These are phyloP conservation scores for Chaetomium olivaceum DNA, from an alignment of 2,329 filamentous ascomycete genomes.

Conservation along the genomic window DNA sequence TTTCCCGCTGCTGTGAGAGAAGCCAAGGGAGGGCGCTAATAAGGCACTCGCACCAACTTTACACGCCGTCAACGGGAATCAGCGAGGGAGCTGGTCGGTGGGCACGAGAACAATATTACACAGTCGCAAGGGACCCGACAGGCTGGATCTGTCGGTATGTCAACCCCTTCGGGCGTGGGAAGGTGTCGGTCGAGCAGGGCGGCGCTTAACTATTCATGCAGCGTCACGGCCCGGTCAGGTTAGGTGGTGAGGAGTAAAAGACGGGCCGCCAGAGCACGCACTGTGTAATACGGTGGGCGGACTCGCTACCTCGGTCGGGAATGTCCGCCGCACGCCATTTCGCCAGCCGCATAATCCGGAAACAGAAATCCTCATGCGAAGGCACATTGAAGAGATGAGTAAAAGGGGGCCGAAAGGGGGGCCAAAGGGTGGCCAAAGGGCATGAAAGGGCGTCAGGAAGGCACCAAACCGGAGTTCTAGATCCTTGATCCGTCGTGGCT, in stretches of 20 bases:
- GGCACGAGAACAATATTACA: neutral
- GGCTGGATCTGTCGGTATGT: neutral
- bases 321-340: conserved; percentile 5
- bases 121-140: neutral
- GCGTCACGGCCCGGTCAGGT: neutral
- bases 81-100: neutral
- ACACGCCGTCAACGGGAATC: neutral
- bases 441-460: conserved; percentile 3
- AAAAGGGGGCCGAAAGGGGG: neutral
- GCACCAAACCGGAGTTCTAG: conserved; percentile 11
- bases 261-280: neutral
- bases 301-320: neutral
- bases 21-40: neutral
- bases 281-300: conserved; percentile 11
- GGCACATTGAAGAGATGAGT: neutral
- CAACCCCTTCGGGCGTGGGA: neutral
- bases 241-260: neutral
- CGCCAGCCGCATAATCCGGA: conserved; percentile 2
- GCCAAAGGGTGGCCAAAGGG: neutral
- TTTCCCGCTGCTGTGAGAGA: neutral
- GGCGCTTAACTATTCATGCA: neutral
- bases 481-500: conserved; percentile 10
- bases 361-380: conserved; percentile 9
- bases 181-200: neutral
- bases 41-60: neutral